Evolutionary conservation across 768 basidiomycete genomes (phyloP), one percentile per base, ranked within the genome.

Genomic region (Mycena amicta): DNA sequence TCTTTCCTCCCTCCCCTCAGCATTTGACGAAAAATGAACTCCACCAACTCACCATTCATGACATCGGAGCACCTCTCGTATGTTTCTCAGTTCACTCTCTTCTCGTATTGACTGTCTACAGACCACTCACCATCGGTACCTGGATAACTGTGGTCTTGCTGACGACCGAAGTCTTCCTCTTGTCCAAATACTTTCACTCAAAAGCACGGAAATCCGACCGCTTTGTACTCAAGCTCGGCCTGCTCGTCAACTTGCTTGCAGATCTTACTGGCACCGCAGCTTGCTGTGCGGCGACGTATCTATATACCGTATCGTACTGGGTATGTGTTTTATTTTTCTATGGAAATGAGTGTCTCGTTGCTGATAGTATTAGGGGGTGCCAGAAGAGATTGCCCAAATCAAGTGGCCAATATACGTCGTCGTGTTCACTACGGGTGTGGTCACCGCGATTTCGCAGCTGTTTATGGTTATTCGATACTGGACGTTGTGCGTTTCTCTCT

Each of bases 401-500:
- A 40, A 55, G 16, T 59, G 57, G 57, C 50, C 57, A 1, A 27
- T 62, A 15, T 47, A 31, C 13, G 47, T 46, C 5, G 22, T 55
- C 12, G 27, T 59, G 22, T 58, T 62, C 15, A 41, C 56, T 13
- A 29, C 46, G 18, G 56, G 53, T 16, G 50, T 52, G 3, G 57
- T 55, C 45, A 41, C 45, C 2, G 56, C 57, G 1, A 49, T 62
- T 31, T 62, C 61, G 29, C 61, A 62, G 51, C 29, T 56, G 26
- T 62, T 58, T 27, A 62, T 59, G 61, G 52, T 62, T 16, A 26
- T 20, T 2, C 56, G 50, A 13, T 58, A 62, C 26, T 62, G 56
- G 61, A 45, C 51, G n/a, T 53, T 58, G 61, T 62, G 40, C 2
- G 60, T 57, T 16, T 45, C 5, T 25, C 12, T 3, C 26, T 12